Percentiles rank a stretch among this genome's conserved stretches.
Conservation (phyloP, 164 flowering plant genomes). For the Stephania yunnanensis region DNA sequence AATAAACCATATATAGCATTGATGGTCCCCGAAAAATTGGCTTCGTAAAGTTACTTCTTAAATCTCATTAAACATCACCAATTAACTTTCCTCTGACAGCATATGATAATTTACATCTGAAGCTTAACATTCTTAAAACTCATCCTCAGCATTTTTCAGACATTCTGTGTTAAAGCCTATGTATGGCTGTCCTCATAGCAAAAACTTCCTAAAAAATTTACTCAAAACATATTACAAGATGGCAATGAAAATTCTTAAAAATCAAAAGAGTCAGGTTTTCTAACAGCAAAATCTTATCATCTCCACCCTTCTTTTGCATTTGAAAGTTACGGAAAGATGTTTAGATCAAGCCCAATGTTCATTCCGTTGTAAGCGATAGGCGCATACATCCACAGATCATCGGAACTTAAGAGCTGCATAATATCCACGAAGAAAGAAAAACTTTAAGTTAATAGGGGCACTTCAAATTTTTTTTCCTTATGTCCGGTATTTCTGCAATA, state of each 20-base stretch:
- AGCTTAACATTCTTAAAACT: neutral
- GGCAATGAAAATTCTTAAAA: neutral
- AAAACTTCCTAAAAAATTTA: neutral
- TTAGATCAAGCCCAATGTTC: constrained; percentile 58
- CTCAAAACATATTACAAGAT: neutral
- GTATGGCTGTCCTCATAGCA: neutral
- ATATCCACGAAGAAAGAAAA: neutral
- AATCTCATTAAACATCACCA: neutral
- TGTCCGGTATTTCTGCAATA: neutral
- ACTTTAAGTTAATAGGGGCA: neutral
- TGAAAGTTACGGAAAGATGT: constrained; percentile 30
- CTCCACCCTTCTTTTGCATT: constrained; percentile 5
- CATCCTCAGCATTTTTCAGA: neutral
- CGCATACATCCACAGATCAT: constrained; percentile 95
- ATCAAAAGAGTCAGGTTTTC: constrained; percentile 1
- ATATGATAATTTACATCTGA: neutral
- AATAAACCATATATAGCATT: too few relatives aligned
- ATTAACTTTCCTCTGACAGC: neutral
- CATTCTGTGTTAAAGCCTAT: neutral
- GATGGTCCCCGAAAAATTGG: too few relatives aligned
- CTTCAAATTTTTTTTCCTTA: neutral
- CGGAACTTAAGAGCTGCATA: constrained; percentile 84
- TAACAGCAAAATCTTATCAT: constrained; percentile 8
- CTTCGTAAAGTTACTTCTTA: neutral
- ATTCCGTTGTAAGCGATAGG: constrained; percentile 92